These are phyloP conservation scores for Canavalia gladiata DNA, from an alignment of 306 rosid species.

Conservation along the genomic window DNA sequence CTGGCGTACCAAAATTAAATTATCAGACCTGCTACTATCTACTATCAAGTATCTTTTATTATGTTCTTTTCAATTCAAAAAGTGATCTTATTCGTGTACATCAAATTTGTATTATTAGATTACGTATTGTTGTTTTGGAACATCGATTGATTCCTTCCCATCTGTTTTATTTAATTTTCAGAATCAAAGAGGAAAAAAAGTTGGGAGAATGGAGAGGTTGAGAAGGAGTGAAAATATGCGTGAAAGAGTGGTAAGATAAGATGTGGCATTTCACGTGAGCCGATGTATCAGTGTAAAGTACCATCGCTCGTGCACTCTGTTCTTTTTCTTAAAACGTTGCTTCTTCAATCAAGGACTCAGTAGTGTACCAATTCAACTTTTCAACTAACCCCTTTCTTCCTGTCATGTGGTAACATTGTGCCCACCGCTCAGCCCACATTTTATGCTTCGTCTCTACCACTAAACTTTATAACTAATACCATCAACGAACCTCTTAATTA, in stretches of 20 bases:
- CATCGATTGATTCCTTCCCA: background rate
- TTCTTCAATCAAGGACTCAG: constrained; percentile 9
- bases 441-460: no score
- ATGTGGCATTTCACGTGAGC: constrained; percentile 56
- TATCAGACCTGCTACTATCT: constrained; percentile 43
- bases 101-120: constrained; percentile 5
- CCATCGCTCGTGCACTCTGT: constrained; percentile 42
- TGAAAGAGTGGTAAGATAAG: constrained; percentile 39
- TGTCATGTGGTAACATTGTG: background rate
- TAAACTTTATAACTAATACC: background rate
- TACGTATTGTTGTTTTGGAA: constrained; percentile 2
- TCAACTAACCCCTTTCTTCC: background rate
- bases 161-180: background rate
- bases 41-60: constrained; percentile 6
- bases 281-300: constrained; percentile 30
- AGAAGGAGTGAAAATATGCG: constrained; percentile 17
- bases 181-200: background rate
- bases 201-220: background rate
- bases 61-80: constrained; percentile 4
- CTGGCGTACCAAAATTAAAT: constrained; percentile 45
- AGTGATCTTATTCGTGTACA: constrained; percentile 24
- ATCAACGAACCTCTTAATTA: background rate
- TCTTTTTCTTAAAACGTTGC: background rate
- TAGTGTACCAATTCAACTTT: constrained; percentile 37
- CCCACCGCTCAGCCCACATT: background rate